phyloP scores from a whole-genome alignment of 805 yeast species.

The Suhomyces kilbournensis region DNA sequence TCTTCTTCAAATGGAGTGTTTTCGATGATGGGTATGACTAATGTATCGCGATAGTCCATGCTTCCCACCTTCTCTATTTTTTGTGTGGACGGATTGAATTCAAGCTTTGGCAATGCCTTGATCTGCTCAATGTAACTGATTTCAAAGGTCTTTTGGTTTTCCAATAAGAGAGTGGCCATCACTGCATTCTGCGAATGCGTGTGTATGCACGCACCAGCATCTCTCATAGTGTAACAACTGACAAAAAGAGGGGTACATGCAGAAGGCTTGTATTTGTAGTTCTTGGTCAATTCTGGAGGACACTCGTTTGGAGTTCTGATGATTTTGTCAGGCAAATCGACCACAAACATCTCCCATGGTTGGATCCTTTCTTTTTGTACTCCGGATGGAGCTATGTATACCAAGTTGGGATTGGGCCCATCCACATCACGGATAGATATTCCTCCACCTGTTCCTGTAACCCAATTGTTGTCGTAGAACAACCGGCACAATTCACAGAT shows the following conservation, averaged over 20 bases:
- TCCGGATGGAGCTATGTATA: slow-evolving; percentile 91
- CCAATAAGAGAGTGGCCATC: slow-evolving; percentile 66
- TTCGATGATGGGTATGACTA: slow-evolving; percentile 86
- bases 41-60: slow-evolving; percentile 66
- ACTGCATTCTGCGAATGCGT: slow-evolving; percentile 92
- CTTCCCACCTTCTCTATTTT: slow-evolving; percentile 61
- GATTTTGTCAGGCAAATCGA: slow-evolving; percentile 53
- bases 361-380: slow-evolving; percentile 88
- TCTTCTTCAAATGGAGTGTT: slow-evolving; percentile 89
- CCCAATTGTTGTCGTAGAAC: slow-evolving; percentile 84
- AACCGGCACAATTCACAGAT: slow-evolving; percentile 77
- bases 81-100: slow-evolving; percentile 24
- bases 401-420: slow-evolving; percentile 41
- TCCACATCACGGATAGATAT: slow-evolving; percentile 64
- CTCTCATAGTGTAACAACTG: slow-evolving; percentile 62
- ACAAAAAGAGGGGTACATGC: slow-evolving; percentile 90
- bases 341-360: slow-evolving; percentile 79
- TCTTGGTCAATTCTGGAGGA: slow-evolving; percentile 34
- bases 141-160: slow-evolving; percentile 59
- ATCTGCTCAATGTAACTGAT: slow-evolving; percentile 87
- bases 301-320: slow-evolving; percentile 55
- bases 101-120: slow-evolving; percentile 75
- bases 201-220: slow-evolving; percentile 91
- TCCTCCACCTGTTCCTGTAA: slow-evolving; percentile 96
- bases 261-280: slow-evolving; percentile 68